Base-by-base conservation (phyloP, 495 filamentous ascomycete genomes). In the Aspergillus taichungensis region DNA sequence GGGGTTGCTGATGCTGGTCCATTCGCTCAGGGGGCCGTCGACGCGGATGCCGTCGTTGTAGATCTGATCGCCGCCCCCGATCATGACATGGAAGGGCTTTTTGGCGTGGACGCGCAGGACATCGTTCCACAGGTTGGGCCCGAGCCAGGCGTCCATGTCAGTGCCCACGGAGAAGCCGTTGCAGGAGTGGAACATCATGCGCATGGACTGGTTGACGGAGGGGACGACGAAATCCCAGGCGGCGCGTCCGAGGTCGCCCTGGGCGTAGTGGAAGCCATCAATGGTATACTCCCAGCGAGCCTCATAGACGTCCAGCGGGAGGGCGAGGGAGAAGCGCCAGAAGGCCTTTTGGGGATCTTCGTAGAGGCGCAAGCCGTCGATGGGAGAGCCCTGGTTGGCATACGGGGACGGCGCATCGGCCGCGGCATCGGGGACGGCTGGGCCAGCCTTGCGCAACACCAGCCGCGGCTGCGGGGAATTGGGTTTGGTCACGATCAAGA, bases 111-210 rank as follows among this genome's bases (percentile, higher is more conserved):
- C 68, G 42, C 88, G 76, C 54, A 89, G 61, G 9, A 94, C 90
- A 54, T 95, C 89, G 51, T 94, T 91, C 91, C 91, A 95, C 43
- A 95, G 72, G 12, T 78, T 83, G 8, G 83, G 80, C 0, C 91
- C 91, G 36, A 80, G 78, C 79, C 82, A 95, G 31, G 80, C 83
- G 2, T 87, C 76, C 66, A 90, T 83, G 60, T 95, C 85, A 6
- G 88, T 95, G 37, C 88, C 89, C 24, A 95, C 87, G 34, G 85
- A 91, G 65, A 97, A 95, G 39, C 91, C 91, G 67, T 95, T 97
- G 67, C 89, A 95, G 27, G 87, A 94, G 66, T 94, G 83, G 67
- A 97, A 95, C 74, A 95, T 87, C 47, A 95, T 84, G 50, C 89
- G 80, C 89, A 97, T 95, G 14, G 85, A 90, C 63, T 95, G 82